Evolutionary conservation across 495 filamentous ascomycete genomes (phyloP).

Genomic region (Penicillium diatomitis): DNA sequence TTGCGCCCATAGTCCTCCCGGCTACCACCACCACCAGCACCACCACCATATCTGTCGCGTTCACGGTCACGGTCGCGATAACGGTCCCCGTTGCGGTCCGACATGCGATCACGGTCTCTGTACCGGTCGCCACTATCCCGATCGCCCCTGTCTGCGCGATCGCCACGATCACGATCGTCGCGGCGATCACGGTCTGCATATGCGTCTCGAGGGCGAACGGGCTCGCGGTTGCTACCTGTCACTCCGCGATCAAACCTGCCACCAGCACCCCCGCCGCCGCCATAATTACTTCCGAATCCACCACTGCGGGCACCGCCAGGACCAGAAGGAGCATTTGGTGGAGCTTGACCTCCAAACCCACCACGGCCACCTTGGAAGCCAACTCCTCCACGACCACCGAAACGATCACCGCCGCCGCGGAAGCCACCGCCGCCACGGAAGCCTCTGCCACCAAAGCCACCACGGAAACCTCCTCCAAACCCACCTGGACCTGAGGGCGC

Average conservation of each 20-base stretch:
- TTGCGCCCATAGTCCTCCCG: constrained; percentile 53
- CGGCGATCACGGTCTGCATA: constrained; percentile 46
- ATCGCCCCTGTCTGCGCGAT: constrained; percentile 34
- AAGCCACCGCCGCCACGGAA: constrained; percentile 51
- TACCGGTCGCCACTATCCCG: constrained; percentile 5
- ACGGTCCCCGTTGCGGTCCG: neutral
- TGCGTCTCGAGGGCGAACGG: constrained; percentile 40
- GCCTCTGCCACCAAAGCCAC: constrained; percentile 42
- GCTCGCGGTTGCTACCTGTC: constrained; percentile 47
- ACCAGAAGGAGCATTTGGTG: constrained; percentile 71
- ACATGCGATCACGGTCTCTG: constrained; percentile 17
- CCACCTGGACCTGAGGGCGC: constrained; percentile 59
- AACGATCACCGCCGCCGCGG: constrained; percentile 57
- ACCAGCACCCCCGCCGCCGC: constrained; percentile 39
- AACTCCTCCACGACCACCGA: constrained; percentile 47
- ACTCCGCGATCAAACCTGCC: constrained; percentile 40
- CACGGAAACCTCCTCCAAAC: constrained; percentile 58
- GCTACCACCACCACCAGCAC: constrained; percentile 31
- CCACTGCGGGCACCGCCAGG: constrained; percentile 54
- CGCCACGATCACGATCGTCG: constrained; percentile 42
- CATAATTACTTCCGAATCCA: constrained; percentile 21
- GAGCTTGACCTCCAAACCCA: constrained; percentile 54
- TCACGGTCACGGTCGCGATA: constrained; percentile 31
- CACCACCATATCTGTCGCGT: constrained; percentile 32
- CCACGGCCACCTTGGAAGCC: constrained; percentile 53